Evolutionary conservation across 805 yeast species (phyloP).

Genomic region (Ogataea angusta): DNA sequence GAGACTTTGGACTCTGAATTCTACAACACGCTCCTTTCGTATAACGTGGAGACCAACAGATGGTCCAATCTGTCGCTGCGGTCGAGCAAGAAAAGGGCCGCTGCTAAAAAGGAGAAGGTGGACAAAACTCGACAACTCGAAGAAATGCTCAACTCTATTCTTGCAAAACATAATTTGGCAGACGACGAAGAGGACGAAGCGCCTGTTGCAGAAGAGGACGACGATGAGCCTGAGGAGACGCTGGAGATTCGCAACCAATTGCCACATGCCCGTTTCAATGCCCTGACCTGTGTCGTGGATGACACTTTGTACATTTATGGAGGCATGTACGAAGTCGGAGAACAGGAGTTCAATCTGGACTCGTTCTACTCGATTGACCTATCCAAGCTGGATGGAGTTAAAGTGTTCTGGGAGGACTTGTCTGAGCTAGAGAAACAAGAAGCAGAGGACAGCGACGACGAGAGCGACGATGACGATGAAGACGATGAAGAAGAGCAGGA

Average conservation of each 20-base stretch:
- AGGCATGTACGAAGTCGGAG: slow-evolving; percentile 88
- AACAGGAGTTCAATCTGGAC: slow-evolving; percentile 78
- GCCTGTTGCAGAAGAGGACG: slow-evolving; percentile 33
- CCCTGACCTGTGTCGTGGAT: slow-evolving; percentile 79
- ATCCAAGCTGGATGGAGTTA: slow-evolving; percentile 83
- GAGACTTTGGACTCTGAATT: slow-evolving; percentile 83
- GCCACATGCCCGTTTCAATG: slow-evolving; percentile 89
- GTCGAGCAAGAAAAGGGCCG: slow-evolving; percentile 52
- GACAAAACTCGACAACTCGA: slow-evolving; percentile 78
- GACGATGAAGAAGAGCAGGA: slow-evolving; percentile 53
- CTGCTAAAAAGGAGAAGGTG: slow-evolving; percentile 40
- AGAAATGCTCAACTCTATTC: slow-evolving; percentile 68
- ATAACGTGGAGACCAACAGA: slow-evolving; percentile 80
- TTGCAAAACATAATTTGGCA: slow-evolving; percentile 67
- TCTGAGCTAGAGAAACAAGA: slow-evolving; percentile 50
- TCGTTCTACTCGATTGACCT: slow-evolving; percentile 84
- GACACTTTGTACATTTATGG: slow-evolving; percentile 83
- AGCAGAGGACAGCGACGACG: slow-evolving; percentile 66
- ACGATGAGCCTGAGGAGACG: slow-evolving; percentile 36
- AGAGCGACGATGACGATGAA: slow-evolving; percentile 62
- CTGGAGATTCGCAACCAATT: slow-evolving; percentile 57
- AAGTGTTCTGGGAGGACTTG: slow-evolving; percentile 86
- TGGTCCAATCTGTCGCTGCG: slow-evolving; percentile 77
- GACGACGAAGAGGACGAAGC: slow-evolving; percentile 46
- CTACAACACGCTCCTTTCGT: slow-evolving; percentile 75